phyloP scores from a whole-genome alignment of 495 filamentous ascomycete species.

The Aspergillus incahuasiensis region DNA sequence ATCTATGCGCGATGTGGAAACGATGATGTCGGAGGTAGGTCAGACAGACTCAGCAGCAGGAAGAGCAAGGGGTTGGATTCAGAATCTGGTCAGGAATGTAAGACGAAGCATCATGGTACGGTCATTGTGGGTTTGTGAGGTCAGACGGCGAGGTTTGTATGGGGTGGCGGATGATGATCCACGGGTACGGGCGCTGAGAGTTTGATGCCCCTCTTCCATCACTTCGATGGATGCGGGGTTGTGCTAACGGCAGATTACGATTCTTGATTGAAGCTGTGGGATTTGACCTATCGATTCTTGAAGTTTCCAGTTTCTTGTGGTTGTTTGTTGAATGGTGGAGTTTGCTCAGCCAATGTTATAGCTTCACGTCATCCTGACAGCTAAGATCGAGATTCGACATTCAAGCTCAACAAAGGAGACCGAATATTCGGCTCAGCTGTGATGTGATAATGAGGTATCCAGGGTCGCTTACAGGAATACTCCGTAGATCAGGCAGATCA shows the following conservation, averaged over 20 bases:
- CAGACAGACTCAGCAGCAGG: neutral
- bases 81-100: neutral
- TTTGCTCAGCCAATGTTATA: neutral
- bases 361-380: neutral
- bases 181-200: neutral
- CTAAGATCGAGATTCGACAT: neutral
- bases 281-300: neutral
- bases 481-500: neutral
- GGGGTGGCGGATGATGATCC: neutral
- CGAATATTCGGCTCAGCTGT: neutral
- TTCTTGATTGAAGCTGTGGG: too few species aligned
- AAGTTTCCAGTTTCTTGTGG: neutral
- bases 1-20: too few species aligned
- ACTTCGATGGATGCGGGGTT: too few species aligned
- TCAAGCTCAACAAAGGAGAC: neutral
- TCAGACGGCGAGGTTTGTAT: neutral
- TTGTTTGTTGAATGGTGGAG: neutral
- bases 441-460: neutral
- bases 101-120: neutral
- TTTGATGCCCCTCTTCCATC: too few species aligned
- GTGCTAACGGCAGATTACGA: too few species aligned
- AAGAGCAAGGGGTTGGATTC: neutral
- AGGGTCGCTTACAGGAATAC: too few species aligned
- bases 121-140: conserved; percentile 1
- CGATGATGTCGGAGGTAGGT: neutral